Conservation (phyloP, 1,139 yeast species). For the Citeromyces siamensis region DNA sequence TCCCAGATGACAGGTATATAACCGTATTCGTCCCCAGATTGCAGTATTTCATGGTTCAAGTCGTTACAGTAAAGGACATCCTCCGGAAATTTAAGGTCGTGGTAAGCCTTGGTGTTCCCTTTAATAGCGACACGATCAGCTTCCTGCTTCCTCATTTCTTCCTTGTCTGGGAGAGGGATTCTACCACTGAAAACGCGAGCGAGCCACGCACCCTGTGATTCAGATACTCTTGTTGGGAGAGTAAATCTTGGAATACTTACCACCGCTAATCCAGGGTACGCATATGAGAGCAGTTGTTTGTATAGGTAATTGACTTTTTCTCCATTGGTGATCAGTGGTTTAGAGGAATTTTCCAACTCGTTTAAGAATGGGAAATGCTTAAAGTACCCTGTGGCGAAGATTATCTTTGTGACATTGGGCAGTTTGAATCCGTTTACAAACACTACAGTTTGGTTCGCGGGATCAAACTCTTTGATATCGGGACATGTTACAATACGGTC, state of each 20-base stretch:
- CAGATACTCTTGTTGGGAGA: constrained; percentile 48
- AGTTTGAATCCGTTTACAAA: constrained; percentile 27
- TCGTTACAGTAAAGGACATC: constrained; percentile 32
- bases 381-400: constrained; percentile 57
- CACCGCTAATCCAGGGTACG: constrained; percentile 45
- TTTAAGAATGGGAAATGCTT: constrained; percentile 34
- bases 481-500: constrained; percentile 26
- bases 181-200: constrained; percentile 42
- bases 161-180: constrained; percentile 27
- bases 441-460: constrained; percentile 19
- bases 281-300: constrained; percentile 35
- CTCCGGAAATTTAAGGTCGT: constrained; percentile 30
- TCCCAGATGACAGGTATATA: constrained; percentile 27
- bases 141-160: constrained; percentile 29
- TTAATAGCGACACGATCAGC: constrained; percentile 19
- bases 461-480: constrained; percentile 23
- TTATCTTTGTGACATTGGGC: constrained; percentile 30
- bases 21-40: constrained; percentile 20
- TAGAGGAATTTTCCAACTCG: constrained; percentile 14
- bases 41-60: constrained; percentile 25
- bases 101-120: constrained; percentile 31
- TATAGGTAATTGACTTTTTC: constrained; percentile 35
- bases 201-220: constrained; percentile 43
- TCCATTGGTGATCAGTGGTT: constrained; percentile 30
- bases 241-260: constrained; percentile 38